Base-by-base conservation (phyloP, 1,284 basidiomycete genomes). In the Cystobasidium pallidum region DNA sequence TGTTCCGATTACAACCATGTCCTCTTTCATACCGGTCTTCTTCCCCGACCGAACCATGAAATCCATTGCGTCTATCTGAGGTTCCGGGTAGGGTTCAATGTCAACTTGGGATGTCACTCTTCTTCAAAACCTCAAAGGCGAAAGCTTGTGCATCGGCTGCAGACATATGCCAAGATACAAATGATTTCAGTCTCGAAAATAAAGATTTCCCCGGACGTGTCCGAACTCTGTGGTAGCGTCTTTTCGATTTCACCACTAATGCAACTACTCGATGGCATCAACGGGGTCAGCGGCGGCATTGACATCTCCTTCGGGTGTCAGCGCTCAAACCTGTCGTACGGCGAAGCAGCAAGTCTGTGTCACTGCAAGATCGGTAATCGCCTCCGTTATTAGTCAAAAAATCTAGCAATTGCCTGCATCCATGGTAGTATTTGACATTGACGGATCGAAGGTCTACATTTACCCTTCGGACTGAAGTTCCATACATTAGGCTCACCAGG, bases 131-230 rank as follows among this genome's bases (percentile, higher is more conserved):
- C 28, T 63, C 32, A n/a, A 64, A 47, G 28, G 49, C 49, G 36
- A 71, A 71, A 24, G 45, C n/a, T 52, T 59, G 45, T n/a, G 68
- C 68, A 43, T 63, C 51, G 21, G 54, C 68, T 45, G 39, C 45
- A 17, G 47, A 59, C 68, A 71, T 71, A 34, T 71, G 68, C 78
- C 78, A 78, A 0, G 74, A 57, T 7, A 78, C 77, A 55, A 77
- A 68, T 51, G 75, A 76, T 4, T n/a, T 77, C 78, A 54, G 67
- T 73, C 65, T 78, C 78, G 26, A 77, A 77, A 19, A 78, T 66
- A 65, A 75, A 78, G 19, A 78, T 75, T 65, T 78, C 74, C 36
- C 78, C 77, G n/a, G 71, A 43, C 41, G 55, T 34, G 36, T 61
- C 30, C 11, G 26, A 10, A 26, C 30, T 21, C 28, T 61, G 39